Evolutionary conservation across 192 early-diverging fungal genomes (phyloP).

Genomic region (Gigaspora rosea): DNA sequence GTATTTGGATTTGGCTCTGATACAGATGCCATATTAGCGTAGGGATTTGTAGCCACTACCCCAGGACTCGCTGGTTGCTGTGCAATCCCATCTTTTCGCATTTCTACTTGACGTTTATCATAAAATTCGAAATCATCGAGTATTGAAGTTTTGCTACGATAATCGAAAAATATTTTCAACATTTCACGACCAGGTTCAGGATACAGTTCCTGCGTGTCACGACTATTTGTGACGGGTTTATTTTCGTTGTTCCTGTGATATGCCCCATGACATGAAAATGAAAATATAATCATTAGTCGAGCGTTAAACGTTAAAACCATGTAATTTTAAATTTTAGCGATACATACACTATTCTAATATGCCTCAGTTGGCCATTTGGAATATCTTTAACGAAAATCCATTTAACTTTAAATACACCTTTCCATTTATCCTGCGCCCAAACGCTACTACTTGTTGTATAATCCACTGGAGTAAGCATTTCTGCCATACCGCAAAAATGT

Average conservation of each 20-base stretch:
- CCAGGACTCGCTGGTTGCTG: slow-evolving; percentile 30
- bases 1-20: slow-evolving; percentile 17
- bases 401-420: slow-evolving; percentile 51
- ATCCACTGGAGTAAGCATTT: slow-evolving; percentile 53
- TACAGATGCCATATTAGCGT: slow-evolving; percentile 17
- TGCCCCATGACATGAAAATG: neutral
- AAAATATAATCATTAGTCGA: no score
- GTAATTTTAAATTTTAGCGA: neutral
- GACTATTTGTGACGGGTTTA: slow-evolving; percentile 62
- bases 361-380: slow-evolving; percentile 50
- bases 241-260: slow-evolving; percentile 46
- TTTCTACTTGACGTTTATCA: slow-evolving; percentile 38
- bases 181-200: slow-evolving; percentile 50
- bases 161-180: slow-evolving; percentile 51
- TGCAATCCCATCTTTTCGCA: slow-evolving; percentile 32
- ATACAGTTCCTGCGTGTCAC: slow-evolving; percentile 58
- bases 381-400: slow-evolving; percentile 63
- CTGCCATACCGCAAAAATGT: slow-evolving; percentile 59
- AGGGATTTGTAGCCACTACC: slow-evolving; percentile 22
- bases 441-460: slow-evolving; percentile 39
- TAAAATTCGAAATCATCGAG: slow-evolving; percentile 43
- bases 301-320: no score
- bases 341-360: slow-evolving; percentile 39
- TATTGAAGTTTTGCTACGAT: slow-evolving; percentile 37
- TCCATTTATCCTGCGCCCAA: slow-evolving; percentile 52